Evolutionary conservation across 164 flowering plant species (phyloP), one percentile per base, ranked within the genome.

Genomic region (Magnolia officinalis): DNA sequence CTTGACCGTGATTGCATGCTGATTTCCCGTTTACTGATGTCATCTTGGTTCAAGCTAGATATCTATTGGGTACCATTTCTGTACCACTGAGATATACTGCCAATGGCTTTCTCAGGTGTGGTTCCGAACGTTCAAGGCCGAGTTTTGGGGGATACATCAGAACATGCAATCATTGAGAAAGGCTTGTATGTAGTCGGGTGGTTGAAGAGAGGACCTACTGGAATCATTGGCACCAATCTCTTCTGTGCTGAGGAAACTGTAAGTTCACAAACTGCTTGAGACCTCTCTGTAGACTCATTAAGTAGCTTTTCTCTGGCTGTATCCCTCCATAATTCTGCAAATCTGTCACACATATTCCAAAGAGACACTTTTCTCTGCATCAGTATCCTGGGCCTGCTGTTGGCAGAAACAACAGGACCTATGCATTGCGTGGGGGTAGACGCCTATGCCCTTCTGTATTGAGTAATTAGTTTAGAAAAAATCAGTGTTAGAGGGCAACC

Each of bases 171-270:
- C 63, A 52, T 76, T 77, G 94, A 88, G 79, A 82, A 78, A 20
- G 99, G 98, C 50, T 83, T 94, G 78, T 94, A 96, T 78, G 98
- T 96, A 13, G 89, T 86, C 76, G 98, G 98, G 14, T 96, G 99
- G 98, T 86, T 94, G 85, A 94, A 96, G 86, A 90, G 98, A 85
- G 99, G 98, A 70, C 97, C 99, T 63, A 91, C 97, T 63, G 98
- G 98, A 65, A 96, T 94, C 59, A 87, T 96, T 75, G 99, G 82
- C 31, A 94, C 99, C 80, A 96, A 94, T 74, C 98, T 92, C 68
- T 88, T 91, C 74, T 91, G 97, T 82, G 98, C 98, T 23, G 97
- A 94, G 80, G 97, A 96, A 88, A 96, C 98, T 37, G 99, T 96
- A 85, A 89, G 91, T 55, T 14, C n/a, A 51, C 10, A 14, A 29